Evolutionary conservation across 139 green algal species (phyloP).

Genomic region (Chlamydomonas eustigma): DNA sequence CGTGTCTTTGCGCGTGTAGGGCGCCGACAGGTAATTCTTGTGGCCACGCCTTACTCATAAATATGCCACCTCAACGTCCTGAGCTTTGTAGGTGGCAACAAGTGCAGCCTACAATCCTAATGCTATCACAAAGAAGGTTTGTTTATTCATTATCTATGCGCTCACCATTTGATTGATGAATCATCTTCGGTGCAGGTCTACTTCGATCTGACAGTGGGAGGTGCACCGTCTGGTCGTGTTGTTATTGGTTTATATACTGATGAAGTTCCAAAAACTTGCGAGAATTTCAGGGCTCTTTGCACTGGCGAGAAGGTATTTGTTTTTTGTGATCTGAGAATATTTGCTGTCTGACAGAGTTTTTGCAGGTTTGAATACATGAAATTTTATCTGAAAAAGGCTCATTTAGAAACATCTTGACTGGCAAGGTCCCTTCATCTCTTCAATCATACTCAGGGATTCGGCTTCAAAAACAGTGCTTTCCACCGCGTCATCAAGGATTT

Average conservation of each 20-base stretch:
- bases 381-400: too few relatives aligned
- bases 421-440: too few relatives aligned
- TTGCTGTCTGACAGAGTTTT: too few relatives aligned
- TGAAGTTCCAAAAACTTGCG: slow-evolving; percentile 53
- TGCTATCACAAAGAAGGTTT: neutral
- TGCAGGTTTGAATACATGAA: too few relatives aligned
- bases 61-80: too few relatives aligned
- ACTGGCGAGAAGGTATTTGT: slow-evolving; percentile 66
- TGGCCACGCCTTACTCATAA: too few relatives aligned
- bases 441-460: slow-evolving; percentile 23
- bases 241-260: slow-evolving; percentile 71
- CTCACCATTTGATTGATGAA: too few relatives aligned
- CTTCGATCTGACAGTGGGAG: slow-evolving; percentile 69
- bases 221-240: slow-evolving; percentile 48
- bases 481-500: slow-evolving; percentile 70
- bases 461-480: slow-evolving; percentile 50
- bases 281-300: slow-evolving; percentile 37
- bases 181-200: slow-evolving; percentile 39
- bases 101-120: neutral
- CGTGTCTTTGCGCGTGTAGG: neutral
- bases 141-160: too few relatives aligned
- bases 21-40: neutral
- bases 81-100: neutral
- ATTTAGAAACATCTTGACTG: too few relatives aligned
- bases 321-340: too few relatives aligned